Conservation (phyloP, 2,329 filamentous ascomycete species). For the Pseudogymnoascus verrucosus region DNA sequence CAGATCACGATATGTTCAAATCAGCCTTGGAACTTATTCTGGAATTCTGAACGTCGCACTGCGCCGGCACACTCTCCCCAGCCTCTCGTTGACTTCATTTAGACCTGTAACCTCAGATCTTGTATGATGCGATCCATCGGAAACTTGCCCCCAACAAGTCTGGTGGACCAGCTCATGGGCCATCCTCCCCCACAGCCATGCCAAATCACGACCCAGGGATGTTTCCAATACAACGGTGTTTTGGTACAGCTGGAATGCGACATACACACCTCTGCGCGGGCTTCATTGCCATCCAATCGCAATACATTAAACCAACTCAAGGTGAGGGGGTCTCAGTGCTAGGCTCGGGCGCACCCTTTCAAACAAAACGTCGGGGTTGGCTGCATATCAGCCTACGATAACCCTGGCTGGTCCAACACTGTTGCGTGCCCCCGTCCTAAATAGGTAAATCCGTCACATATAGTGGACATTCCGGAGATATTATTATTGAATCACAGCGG, state of each 20-base stretch:
- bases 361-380: not conserved
- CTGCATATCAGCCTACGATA: not conserved
- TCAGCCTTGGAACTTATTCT: constrained; percentile 3
- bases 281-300: not conserved
- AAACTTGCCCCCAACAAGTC: constrained; percentile 1
- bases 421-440: not conserved
- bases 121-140: constrained; percentile 7
- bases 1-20: not conserved
- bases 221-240: constrained; percentile 2
- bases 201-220: not conserved
- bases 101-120: constrained; percentile 1
- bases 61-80: constrained; percentile 2
- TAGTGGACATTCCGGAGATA: not conserved
- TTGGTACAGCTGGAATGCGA: not conserved
- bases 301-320: not conserved
- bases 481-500: constrained; percentile 2
- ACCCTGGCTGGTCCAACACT: not conserved
- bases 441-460: not conserved
- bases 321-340: not conserved
- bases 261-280: not conserved
- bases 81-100: not conserved
- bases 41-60: constrained; percentile 4
- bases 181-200: not conserved
- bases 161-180: not conserved
- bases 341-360: not conserved